Base-by-base conservation (phyloP, 805 yeast species). In the Wickerhamomyces rabaulensis region DNA sequence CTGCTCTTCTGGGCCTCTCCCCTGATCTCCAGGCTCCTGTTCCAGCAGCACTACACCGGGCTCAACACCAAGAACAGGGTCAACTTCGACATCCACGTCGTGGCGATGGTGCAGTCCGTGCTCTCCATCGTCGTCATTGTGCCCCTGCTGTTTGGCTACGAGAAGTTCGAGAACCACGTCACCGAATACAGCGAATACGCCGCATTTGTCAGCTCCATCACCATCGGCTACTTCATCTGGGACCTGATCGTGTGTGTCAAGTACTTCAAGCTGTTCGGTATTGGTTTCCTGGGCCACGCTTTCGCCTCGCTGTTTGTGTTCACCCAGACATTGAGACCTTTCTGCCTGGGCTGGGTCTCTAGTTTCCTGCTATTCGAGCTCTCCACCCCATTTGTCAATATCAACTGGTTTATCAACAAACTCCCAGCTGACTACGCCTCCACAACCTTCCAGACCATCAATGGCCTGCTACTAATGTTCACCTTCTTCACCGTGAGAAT, bases 361-460 rank as follows among this genome's bases (percentile, higher is more conserved):
- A 80, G 83, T 19, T 94, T 91, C 63, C 73, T 94, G 56, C 63
- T 87, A 42, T 94, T 86, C 65, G 99, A 94, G 67, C 75, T 87
- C 37, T 84, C 95, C 41, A 87, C 97, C 2, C 98, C 98, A 9
- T 94, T 94, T 67, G 96, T 94, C 51, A 95, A 94, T 66, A 64
- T 87, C 61, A 88, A 94, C 65, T 94, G 97, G 97, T 91, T 84
- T 65, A 82, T 89, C 29, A 75, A 85, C 27, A 83, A 87, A 56
- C 70, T 90, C 16, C 94, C 96, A 1, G 73, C 73, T 1, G 87
- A 85, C 4, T 65, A 79, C 4, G 72, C 88, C 43, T 81, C 86
- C 38, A 71, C 71, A 21, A 71, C 60, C 52, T 46, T 79, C 10
- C 76, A 80, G 43, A 60, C 78, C 15, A 56, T 83, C 54, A 94